Conservation (phyloP, 805 yeast species). For the Barnettozyma siamensis region DNA sequence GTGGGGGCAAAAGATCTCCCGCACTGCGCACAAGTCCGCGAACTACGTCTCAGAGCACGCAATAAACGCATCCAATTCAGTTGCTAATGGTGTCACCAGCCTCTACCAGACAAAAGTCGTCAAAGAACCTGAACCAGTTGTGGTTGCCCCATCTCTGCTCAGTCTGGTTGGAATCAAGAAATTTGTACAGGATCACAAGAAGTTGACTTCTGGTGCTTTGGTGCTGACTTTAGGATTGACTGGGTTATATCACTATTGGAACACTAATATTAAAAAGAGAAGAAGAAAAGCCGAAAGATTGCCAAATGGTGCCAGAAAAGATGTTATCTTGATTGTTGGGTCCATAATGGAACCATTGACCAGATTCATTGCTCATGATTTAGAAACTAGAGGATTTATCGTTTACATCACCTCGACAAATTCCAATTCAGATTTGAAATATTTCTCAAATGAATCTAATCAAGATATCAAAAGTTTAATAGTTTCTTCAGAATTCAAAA, state of each 20-base stretch:
- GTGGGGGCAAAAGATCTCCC: conserved; percentile 6
- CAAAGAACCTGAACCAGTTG: background rate
- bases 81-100: background rate
- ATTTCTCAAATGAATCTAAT: conserved; percentile 53
- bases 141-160: background rate
- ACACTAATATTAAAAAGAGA: background rate
- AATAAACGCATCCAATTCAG: background rate
- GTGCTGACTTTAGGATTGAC: background rate
- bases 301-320: conserved; percentile 65
- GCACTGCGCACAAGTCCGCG: background rate
- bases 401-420: conserved; percentile 59
- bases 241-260: background rate
- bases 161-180: background rate
- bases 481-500: conserved; percentile 39
- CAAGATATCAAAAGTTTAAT: conserved; percentile 65
- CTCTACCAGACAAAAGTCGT: background rate
- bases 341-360: conserved; percentile 73
- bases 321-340: conserved; percentile 70
- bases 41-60: conserved; percentile 1
- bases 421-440: conserved; percentile 30
- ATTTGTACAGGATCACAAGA: background rate
- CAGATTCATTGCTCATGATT: conserved; percentile 62
- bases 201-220: background rate
- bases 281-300: conserved; percentile 57
- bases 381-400: conserved; percentile 74